Percentiles rank a stretch among this genome's conserved stretches.
Evolutionary conservation across 1,284 basidiomycete genomes (phyloP).

Genomic region (Peniophora sp.): DNA sequence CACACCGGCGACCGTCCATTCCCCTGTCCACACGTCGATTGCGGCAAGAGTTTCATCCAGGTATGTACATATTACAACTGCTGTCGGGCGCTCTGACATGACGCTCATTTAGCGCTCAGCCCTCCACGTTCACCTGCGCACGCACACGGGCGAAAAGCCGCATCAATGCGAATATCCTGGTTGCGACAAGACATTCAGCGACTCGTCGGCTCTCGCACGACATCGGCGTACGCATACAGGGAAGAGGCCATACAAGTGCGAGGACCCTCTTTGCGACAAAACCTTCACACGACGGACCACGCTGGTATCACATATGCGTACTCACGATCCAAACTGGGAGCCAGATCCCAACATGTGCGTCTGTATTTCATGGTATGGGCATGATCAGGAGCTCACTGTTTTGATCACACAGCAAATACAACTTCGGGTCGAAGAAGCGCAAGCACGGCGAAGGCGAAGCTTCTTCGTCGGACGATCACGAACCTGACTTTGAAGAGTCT

Average conservation of each 20-base stretch:
- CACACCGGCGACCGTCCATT: conserved; percentile 88
- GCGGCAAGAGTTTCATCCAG: conserved; percentile 83
- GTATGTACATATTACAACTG: conserved; percentile 27
- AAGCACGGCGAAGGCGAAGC: conserved; percentile 45
- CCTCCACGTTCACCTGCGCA: conserved; percentile 77
- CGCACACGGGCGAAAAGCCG: conserved; percentile 86
- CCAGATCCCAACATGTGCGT: conserved; percentile 74
- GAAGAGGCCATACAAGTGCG: conserved; percentile 75
- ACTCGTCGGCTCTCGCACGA: conserved; percentile 82
- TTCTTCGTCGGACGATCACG: conserved; percentile 14
- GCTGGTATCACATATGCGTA: conserved; percentile 74
- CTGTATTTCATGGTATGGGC: conserved; percentile 2
- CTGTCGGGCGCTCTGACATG: conserved; percentile 5
- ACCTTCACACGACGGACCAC: conserved; percentile 79
- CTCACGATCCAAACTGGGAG: conserved; percentile 74
- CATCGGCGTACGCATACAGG: conserved; percentile 85
- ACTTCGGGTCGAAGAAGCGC: conserved; percentile 64
- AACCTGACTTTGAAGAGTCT: conserved; percentile 52
- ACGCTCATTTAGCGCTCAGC: conserved; percentile 63
- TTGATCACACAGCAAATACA: conserved; percentile 50
- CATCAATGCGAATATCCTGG: conserved; percentile 82
- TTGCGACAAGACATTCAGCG: conserved; percentile 79
- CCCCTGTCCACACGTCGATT: conserved; percentile 57
- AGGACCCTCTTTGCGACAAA: conserved; percentile 73
- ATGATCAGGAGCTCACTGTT: conserved; percentile 1